A percentile compares a stretch with the other conserved stretches of the same genome.
Conservation (phyloP, 1,284 basidiomycete genomes). For the Sanghuangporus weigelae region DNA sequence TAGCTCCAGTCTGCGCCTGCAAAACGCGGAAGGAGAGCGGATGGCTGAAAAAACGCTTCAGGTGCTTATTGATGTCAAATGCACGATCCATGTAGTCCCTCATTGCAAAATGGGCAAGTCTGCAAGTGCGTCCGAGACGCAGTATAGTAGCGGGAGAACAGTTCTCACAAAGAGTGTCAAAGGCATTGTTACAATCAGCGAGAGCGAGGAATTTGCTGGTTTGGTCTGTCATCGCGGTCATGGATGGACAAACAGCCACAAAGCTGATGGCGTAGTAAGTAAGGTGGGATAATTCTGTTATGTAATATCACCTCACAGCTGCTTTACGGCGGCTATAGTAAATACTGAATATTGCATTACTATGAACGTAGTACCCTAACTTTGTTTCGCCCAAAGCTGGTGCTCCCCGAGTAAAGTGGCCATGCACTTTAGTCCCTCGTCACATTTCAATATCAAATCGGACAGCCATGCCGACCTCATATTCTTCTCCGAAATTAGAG, state of each 20-base stretch:
- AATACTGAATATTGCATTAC: too few species aligned
- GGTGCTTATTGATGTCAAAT: conserved; percentile 12
- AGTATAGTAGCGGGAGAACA: conserved; percentile 3
- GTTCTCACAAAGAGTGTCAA: conserved; percentile 4
- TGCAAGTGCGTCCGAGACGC: conserved; percentile 4
- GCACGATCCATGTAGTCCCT: conserved; percentile 2
- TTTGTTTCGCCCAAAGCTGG: too few species aligned
- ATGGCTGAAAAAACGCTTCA: conserved; percentile 16
- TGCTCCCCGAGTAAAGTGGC: too few species aligned
- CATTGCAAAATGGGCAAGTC: neutral
- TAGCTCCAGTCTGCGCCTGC: conserved; percentile 18
- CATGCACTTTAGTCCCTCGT: too few species aligned
- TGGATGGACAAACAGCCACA: neutral
- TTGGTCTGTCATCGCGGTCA: neutral
- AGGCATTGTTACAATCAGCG: conserved; percentile 3
- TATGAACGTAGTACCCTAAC: too few species aligned
- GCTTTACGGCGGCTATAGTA: too few species aligned
- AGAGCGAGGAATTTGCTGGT: neutral
- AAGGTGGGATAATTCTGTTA: neutral
- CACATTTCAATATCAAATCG: too few species aligned
- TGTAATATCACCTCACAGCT: too few species aligned
- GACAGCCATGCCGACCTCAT: too few species aligned
- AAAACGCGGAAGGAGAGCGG: conserved; percentile 19
- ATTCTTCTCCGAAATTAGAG: too few species aligned
- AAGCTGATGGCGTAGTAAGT: neutral